A percentile compares a stretch with the other conserved stretches of the same genome.
Evolutionary conservation across 306 rosid species (phyloP).

Genomic region (Rosa multiflora): DNA sequence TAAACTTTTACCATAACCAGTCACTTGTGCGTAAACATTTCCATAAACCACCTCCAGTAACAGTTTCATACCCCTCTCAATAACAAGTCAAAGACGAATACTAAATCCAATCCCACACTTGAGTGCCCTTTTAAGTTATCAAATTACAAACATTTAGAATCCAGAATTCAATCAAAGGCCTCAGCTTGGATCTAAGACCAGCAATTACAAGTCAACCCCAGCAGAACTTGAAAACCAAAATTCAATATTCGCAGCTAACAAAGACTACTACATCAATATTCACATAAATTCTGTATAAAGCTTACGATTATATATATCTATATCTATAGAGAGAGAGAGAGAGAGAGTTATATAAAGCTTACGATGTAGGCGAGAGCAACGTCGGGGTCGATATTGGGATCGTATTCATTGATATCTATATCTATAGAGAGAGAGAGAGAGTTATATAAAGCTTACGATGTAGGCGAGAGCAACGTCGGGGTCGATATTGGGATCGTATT

Average conservation of each 20-base stretch:
- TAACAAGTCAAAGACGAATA: conserved; percentile 12
- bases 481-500: conserved; percentile 65
- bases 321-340: no score
- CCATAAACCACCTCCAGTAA: conserved; percentile 1
- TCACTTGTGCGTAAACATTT: neutral
- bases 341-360: conserved; percentile 25
- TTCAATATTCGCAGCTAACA: neutral
- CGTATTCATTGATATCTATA: conserved; percentile 49
- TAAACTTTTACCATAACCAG: neutral
- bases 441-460: conserved; percentile 56
- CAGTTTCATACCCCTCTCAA: conserved; percentile 9
- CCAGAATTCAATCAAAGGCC: conserved; percentile 8
- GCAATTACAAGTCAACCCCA: conserved; percentile 31
- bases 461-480: conserved; percentile 84
- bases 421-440: no score
- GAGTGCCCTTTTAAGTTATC: neutral
- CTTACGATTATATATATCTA: no score
- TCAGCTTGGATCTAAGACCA: conserved; percentile 22
- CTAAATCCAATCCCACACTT: neutral
- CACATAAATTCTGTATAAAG: neutral
- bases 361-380: conserved; percentile 86
- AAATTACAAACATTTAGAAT: neutral
- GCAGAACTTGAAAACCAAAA: neutral
- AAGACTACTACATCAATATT: neutral
- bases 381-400: conserved; percentile 78